phyloP scores from a whole-genome alignment of 139 green algal species.

The Mesotaenium endlicherianum region DNA sequence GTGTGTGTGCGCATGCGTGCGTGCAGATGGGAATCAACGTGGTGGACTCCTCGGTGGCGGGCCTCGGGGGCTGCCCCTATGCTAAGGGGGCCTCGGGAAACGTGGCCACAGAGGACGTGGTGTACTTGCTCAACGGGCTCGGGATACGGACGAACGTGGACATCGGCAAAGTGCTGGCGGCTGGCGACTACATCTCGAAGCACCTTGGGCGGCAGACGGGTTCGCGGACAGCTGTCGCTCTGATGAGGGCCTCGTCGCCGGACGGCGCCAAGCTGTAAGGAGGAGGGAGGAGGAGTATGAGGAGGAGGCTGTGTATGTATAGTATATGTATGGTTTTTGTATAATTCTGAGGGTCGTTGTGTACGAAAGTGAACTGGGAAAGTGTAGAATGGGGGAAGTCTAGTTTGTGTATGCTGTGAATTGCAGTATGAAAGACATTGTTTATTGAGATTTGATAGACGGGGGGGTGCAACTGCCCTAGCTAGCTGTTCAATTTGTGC shows the following conservation, averaged over 20 bases:
- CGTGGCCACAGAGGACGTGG: slow-evolving; percentile 90
- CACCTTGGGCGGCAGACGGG: slow-evolving; percentile 16
- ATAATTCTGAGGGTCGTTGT: no score
- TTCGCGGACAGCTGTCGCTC: slow-evolving; percentile 30
- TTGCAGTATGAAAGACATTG: background rate
- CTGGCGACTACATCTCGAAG: slow-evolving; percentile 53
- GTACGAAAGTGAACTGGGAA: no score
- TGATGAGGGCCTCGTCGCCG: no score
- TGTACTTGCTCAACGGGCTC: slow-evolving; percentile 87
- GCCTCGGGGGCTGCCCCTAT: slow-evolving; percentile 90
- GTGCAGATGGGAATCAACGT: slow-evolving; percentile 61
- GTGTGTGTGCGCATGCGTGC: no score
- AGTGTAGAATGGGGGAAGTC: no score
- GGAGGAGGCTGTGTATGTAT: no score
- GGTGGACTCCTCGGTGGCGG: slow-evolving; percentile 78
- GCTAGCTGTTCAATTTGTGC: no score
- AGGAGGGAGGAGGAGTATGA: no score
- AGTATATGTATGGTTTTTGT: no score
- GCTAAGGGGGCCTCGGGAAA: slow-evolving; percentile 86
- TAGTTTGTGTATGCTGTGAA: no score
- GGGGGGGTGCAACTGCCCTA: no score
- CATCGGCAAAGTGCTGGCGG: slow-evolving; percentile 67
- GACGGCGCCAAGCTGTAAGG: no score
- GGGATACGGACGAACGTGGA: slow-evolving; percentile 79
- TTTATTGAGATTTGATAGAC: background rate